Base-by-base conservation (phyloP, 306 rosid species). In the Cyamopsis tetragonoloba region DNA sequence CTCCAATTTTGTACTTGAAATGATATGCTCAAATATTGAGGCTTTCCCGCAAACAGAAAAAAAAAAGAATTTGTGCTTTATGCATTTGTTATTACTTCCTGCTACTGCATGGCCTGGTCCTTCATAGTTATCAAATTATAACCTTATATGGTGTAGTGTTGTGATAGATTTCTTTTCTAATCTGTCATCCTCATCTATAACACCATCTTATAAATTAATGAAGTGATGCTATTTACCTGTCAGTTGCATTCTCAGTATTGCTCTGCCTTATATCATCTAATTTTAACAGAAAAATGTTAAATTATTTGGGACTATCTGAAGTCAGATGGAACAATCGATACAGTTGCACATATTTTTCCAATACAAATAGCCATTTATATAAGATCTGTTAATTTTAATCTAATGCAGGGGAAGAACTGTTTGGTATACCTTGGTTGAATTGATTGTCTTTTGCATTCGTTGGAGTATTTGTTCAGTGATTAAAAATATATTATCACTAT, bases 181-280 rank as follows among this genome's bases (percentile, higher is more conserved):
- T 79, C 22, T 43, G 7, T 46, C 44, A 56, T 31, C 27, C 68
- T 26, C 68, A 73, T 37, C 37, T 37, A 50, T 32, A 53, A 31
- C 13, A 51, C 51, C 49, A 20, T 20, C 35, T 6, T 5, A 51
- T 41, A 72, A 5, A 62, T 20, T 28, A 59, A 26, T 30, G 27
- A 12, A 35, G 26, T 63, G 17, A 14, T 44, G 5, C 20, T 42
- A 26, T 48, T 66, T 32, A 5, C 50, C 50, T 37, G 30, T 31
- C 13, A 58, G 32, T 57, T 68, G 42, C 27, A 62, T 53, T 74
- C n/a, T 14, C 65, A 68, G 14, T 23, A n/a, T 37, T 75, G 56
- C 22, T 12, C 18, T 20, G n/a, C 50, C 27, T 17, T 22, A 37
- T 41, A 57, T 68, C 31, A 24, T 47, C 31, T 38, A n/a, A 49